phyloP scores from a whole-genome alignment of 2,329 filamentous ascomycete genomes.

The Xylariaceae sp. region DNA sequence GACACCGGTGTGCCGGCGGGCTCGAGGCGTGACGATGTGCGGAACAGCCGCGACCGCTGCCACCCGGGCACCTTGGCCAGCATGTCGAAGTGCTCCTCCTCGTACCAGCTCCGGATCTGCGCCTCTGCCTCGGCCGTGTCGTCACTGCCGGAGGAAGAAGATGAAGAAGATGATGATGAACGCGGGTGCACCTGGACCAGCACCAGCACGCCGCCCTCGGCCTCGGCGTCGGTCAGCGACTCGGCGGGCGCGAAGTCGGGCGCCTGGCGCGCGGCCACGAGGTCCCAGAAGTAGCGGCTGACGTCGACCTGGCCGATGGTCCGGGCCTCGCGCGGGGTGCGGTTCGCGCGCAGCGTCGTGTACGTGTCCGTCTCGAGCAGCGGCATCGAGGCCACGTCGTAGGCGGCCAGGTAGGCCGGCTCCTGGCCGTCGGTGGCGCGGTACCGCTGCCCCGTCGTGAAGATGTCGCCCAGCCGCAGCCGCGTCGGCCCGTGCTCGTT shows the following conservation, averaged over 20 bases:
- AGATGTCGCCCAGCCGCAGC: slow-evolving; percentile 66
- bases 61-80: slow-evolving; percentile 70
- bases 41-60: slow-evolving; percentile 64
- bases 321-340: slow-evolving; percentile 44
- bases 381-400: slow-evolving; percentile 71
- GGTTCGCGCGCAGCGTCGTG: slow-evolving; percentile 52
- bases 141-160: slow-evolving; percentile 6
- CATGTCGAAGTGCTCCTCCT: slow-evolving; percentile 66
- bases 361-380: slow-evolving; percentile 66
- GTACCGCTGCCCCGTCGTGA: slow-evolving; percentile 72
- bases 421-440: slow-evolving; percentile 53
- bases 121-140: slow-evolving; percentile 41
- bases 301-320: slow-evolving; percentile 55
- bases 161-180: too few species aligned
- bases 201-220: slow-evolving; percentile 53
- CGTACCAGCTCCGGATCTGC: slow-evolving; percentile 61
- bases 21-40: slow-evolving; percentile 51
- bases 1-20: slow-evolving; percentile 42
- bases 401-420: slow-evolving; percentile 70
- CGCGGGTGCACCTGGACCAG: slow-evolving; percentile 52
- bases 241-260: slow-evolving; percentile 54
- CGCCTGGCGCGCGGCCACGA: slow-evolving; percentile 48
- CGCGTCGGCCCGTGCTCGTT: slow-evolving; percentile 83
- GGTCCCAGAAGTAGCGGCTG: slow-evolving; percentile 62
- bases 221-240: slow-evolving; percentile 48